A percentile compares a stretch with the other conserved stretches of the same genome.
phyloP scores from a whole-genome alignment of 148 eudicot genomes.

The Cornus suecica region DNA sequence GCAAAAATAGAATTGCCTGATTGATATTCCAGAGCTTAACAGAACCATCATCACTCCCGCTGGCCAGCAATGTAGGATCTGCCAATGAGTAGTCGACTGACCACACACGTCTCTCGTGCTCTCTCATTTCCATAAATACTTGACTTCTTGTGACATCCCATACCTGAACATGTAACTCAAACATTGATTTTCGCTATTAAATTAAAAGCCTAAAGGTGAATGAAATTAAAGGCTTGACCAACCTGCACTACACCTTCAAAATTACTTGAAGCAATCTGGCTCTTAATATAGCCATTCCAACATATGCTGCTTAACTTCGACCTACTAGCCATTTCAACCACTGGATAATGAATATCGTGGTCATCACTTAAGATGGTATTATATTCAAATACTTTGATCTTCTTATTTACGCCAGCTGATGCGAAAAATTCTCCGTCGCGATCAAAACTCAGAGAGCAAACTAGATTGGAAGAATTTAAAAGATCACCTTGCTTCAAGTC shows the following conservation, averaged over 20 bases:
- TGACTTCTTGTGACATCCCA: constrained; percentile 95
- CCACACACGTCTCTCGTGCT: constrained; percentile 92
- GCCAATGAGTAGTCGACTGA: constrained; percentile 85
- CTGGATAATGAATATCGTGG: constrained; percentile 91
- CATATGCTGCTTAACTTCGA: constrained; percentile 94
- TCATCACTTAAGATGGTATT: constrained; percentile 62
- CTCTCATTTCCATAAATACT: constrained; percentile 79
- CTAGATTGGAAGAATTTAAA: constrained; percentile 81
- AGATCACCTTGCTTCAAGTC: constrained; percentile 96
- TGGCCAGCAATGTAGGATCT: constrained; percentile 92
- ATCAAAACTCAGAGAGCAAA: constrained; percentile 84
- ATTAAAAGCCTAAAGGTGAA: background rate
- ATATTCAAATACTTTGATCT: constrained; percentile 89
- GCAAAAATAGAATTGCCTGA: constrained; percentile 99
- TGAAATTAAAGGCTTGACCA: constrained; percentile 10
- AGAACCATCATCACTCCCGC: constrained; percentile 98
- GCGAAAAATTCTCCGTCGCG: constrained; percentile 96
- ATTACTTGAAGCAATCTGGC: constrained; percentile 97
- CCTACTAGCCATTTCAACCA: constrained; percentile 79
- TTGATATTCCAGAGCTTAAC: constrained; percentile 99
- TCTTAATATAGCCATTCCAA: constrained; percentile 95
- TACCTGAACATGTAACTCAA: constrained; percentile 41
- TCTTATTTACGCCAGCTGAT: constrained; percentile 96
- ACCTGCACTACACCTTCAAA: constrained; percentile 98
- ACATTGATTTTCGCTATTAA: background rate